phyloP scores from a whole-genome alignment of 176 grass and related monocot species.

The Phragmites australis region DNA sequence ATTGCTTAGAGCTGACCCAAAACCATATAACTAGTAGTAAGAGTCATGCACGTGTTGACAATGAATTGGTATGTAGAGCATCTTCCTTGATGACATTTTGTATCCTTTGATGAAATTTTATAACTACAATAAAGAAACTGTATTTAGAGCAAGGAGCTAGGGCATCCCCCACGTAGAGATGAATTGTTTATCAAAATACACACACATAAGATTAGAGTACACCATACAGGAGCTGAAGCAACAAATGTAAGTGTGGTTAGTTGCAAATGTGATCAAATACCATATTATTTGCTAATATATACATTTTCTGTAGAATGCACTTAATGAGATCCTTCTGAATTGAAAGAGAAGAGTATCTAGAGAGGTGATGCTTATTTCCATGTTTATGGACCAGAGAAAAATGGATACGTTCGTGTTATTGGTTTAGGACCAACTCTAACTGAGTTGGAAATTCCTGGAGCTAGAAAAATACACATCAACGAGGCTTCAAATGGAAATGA shows the following conservation, averaged over 20 bases:
- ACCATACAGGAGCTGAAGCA: background rate
- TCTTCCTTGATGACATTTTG: background rate
- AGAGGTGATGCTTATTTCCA: constrained; percentile 7
- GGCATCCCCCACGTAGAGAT: background rate
- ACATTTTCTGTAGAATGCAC: background rate
- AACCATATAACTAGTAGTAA: constrained; percentile 14
- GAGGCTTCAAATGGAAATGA: constrained; percentile 11
- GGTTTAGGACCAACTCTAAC: background rate
- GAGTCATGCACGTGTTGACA: constrained; percentile 1
- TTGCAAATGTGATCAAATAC: background rate
- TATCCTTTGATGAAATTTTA: too few relatives aligned
- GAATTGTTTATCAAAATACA: background rate
- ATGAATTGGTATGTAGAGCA: background rate
- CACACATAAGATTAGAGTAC: background rate
- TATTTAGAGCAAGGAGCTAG: background rate
- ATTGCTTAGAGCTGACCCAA: background rate
- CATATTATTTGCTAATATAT: background rate
- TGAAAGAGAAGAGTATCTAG: background rate
- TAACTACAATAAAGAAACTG: background rate
- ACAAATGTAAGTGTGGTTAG: constrained; percentile 19
- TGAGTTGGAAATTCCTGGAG: background rate
- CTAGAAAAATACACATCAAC: background rate
- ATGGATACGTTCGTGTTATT: constrained; percentile 12
- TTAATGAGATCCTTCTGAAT: background rate
- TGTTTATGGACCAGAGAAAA: background rate